Percentiles rank a stretch among this genome's conserved stretches.
These are phyloP conservation scores for Hansenula lynferdii DNA, from an alignment of 1,139 yeast species.

Conservation along the genomic window DNA sequence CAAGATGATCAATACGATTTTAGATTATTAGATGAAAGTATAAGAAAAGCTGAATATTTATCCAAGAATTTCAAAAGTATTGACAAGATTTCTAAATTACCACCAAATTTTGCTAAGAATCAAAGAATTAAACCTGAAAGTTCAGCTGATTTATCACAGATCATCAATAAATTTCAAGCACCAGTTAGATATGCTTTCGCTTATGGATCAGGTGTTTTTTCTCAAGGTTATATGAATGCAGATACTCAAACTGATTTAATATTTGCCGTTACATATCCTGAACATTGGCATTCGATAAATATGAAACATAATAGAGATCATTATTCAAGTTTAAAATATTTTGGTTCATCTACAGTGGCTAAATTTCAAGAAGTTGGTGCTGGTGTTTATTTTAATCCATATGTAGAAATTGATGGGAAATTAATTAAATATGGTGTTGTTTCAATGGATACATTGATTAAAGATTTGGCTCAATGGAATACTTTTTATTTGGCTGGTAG, in stretches of 20 bases:
- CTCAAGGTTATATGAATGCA: conserved; percentile 47
- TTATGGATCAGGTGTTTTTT: conserved; percentile 92
- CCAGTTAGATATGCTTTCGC: conserved; percentile 80
- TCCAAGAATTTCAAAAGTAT: conserved; percentile 36
- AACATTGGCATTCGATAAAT: conserved; percentile 72
- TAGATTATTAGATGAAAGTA: conserved; percentile 27
- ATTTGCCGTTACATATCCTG: conserved; percentile 73
- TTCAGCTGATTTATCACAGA: conserved; percentile 42
- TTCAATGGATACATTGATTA: conserved; percentile 50
- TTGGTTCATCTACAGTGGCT: conserved; percentile 59
- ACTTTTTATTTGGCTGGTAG: conserved; percentile 89
- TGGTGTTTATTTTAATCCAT: conserved; percentile 93
- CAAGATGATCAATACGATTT: conserved; percentile 16
- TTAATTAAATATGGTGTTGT: conserved; percentile 86
- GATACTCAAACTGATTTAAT: conserved; percentile 82
- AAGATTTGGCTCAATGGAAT: conserved; percentile 78
- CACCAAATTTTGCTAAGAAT: conserved; percentile 51
- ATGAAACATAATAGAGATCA: conserved; percentile 63
- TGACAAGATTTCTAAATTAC: conserved; percentile 42
- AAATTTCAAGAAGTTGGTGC: conserved; percentile 72
- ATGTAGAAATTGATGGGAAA: conserved; percentile 57
- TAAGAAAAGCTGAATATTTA: conserved; percentile 26
- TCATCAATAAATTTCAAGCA: conserved; percentile 56
- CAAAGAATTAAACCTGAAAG: conserved; percentile 48
- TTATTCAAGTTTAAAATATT: conserved; percentile 60